Evolutionary conservation across 129 eudicot genomes (phyloP).

Genomic region (Silybum marianum): DNA sequence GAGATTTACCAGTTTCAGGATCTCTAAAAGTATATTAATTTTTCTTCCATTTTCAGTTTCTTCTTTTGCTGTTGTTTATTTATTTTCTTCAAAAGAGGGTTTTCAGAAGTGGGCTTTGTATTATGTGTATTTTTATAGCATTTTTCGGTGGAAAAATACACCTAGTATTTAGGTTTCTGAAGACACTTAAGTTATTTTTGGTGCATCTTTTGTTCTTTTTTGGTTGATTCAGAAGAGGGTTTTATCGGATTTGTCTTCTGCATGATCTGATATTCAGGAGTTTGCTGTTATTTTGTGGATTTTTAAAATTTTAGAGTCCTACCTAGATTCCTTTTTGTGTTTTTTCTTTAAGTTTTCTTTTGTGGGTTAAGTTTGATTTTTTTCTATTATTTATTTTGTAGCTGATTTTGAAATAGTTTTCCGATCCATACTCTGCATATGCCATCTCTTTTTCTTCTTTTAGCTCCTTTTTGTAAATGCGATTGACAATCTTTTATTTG

Average conservation of each 20-base stretch:
- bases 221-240: neutral
- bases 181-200: neutral
- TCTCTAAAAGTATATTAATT: neutral
- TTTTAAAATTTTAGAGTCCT: constrained; percentile 1
- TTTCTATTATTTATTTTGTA: neutral
- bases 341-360: neutral
- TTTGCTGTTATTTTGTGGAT: neutral
- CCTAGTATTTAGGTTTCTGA: neutral
- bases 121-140: neutral
- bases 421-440: neutral
- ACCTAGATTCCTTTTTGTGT: neutral
- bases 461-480: neutral
- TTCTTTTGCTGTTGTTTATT: neutral
- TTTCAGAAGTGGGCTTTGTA: constrained; percentile 5
- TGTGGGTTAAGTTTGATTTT: neutral
- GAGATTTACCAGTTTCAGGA: constrained; percentile 15
- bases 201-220: neutral
- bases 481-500: neutral
- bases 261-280: neutral
- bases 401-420: neutral
- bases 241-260: neutral
- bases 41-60: neutral
- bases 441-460: constrained; percentile 1
- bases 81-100: constrained; percentile 3
- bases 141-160: neutral